These are phyloP conservation scores for Aspergillus sparsus DNA, from an alignment of 495 filamentous ascomycete genomes.

Conservation along the genomic window DNA sequence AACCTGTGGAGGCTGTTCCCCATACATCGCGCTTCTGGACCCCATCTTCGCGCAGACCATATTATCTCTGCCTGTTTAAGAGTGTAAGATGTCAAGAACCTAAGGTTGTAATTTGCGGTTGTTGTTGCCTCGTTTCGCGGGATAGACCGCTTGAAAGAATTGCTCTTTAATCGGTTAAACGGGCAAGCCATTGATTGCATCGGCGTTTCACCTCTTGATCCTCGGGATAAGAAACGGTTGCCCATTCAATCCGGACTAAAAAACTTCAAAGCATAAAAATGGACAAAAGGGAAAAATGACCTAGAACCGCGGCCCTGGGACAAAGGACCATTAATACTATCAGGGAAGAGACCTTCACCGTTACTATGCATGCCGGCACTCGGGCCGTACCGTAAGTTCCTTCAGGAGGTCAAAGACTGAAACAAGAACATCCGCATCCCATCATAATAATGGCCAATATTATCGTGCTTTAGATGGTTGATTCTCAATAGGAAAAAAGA, in stretches of 20 bases:
- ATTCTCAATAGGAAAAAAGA: not conserved
- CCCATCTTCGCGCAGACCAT: too few relatives aligned
- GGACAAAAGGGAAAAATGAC: not conserved
- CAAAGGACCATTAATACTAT: not conserved
- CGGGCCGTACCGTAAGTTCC: slow-evolving; percentile 15
- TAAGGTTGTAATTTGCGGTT: too few relatives aligned
- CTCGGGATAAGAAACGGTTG: not conserved
- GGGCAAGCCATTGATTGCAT: too few relatives aligned
- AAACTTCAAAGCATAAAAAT: not conserved
- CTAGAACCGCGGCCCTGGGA: slow-evolving; percentile 1
- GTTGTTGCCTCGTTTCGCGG: too few relatives aligned
- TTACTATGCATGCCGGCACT: slow-evolving; percentile 4
- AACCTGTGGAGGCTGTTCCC: too few relatives aligned
- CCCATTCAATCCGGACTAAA: not conserved
- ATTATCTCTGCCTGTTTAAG: too few relatives aligned
- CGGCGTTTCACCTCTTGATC: too few relatives aligned
- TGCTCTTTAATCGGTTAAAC: too few relatives aligned
- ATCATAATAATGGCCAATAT: not conserved
- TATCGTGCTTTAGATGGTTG: too few relatives aligned
- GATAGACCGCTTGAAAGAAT: too few relatives aligned
- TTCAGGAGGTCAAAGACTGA: not conserved
- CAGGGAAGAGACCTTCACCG: slow-evolving; percentile 2
- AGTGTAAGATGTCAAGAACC: too few relatives aligned
- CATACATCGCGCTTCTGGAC: too few relatives aligned
- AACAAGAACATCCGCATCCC: not conserved